These are phyloP conservation scores for Apophysomyces elegans DNA, from an alignment of 371 early-diverging fungal species.

Conservation along the genomic window DNA sequence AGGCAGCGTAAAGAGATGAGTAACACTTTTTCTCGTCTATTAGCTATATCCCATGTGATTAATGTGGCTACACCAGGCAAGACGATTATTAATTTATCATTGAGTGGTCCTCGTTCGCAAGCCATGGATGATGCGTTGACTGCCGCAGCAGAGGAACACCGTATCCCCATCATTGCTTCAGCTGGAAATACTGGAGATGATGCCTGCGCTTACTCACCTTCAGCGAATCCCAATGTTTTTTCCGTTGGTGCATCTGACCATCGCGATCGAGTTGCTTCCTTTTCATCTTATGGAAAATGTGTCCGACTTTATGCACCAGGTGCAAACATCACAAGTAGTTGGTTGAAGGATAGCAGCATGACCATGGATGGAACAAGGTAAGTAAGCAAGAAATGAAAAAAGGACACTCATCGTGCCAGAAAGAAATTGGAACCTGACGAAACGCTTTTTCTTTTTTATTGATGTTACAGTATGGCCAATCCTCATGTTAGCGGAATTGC, in stretches of 20 bases:
- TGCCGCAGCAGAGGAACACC: constrained; percentile 44
- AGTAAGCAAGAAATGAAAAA: constrained; percentile 19
- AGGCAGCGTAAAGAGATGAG: constrained; percentile 34
- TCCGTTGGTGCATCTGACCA: constrained; percentile 69
- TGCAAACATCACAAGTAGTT: constrained; percentile 50
- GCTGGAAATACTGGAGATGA: constrained; percentile 73
- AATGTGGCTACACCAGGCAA: constrained; percentile 29
- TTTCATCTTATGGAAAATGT: constrained; percentile 59
- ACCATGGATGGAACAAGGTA: constrained; percentile 70
- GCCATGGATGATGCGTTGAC: constrained; percentile 45
- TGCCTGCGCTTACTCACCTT: constrained; percentile 76
- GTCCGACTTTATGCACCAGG: constrained; percentile 65
- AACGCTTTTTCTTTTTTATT: constrained; percentile 22
- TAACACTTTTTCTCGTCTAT: constrained; percentile 40
- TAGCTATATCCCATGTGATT: constrained; percentile 53
- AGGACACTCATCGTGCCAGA: too few relatives aligned
- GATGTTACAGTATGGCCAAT: constrained; percentile 62
- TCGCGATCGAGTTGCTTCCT: constrained; percentile 50
- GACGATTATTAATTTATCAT: constrained; percentile 61
- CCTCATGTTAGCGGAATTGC: constrained; percentile 66
- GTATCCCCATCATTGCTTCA: constrained; percentile 60
- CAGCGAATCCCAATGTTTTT: constrained; percentile 61
- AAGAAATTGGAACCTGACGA: neutral
- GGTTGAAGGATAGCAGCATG: constrained; percentile 40
- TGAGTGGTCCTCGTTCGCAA: constrained; percentile 58